Evolutionary conservation across 805 yeast species (phyloP).

Genomic region (Monosporozyma yasuniensis): DNA sequence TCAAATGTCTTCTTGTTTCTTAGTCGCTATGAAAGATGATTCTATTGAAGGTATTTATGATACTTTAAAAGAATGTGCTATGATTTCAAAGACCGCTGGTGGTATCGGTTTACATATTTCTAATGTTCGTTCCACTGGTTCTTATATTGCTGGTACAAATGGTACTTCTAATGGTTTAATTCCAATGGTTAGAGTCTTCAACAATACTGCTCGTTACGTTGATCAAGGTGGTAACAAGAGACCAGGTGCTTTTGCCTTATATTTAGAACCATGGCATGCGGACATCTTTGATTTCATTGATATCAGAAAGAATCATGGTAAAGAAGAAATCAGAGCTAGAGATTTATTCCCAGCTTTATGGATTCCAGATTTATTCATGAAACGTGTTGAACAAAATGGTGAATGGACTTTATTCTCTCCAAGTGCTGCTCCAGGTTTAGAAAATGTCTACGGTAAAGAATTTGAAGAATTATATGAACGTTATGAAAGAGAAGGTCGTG

Average conservation of each 20-base stretch:
- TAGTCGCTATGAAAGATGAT: slow-evolving; percentile 83
- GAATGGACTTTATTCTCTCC: slow-evolving; percentile 89
- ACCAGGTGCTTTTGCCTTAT: slow-evolving; percentile 92
- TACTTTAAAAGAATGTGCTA: slow-evolving; percentile 76
- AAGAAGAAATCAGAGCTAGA: slow-evolving; percentile 85
- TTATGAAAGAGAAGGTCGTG: slow-evolving; percentile 59
- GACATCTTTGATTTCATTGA: slow-evolving; percentile 81
- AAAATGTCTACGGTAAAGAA: slow-evolving; percentile 75
- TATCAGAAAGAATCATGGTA: slow-evolving; percentile 86
- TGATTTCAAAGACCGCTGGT: slow-evolving; percentile 88
- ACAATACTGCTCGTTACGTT: slow-evolving; percentile 90
- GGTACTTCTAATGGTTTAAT: slow-evolving; percentile 86
- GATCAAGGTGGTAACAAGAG: slow-evolving; percentile 97
- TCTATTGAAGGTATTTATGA: slow-evolving; percentile 90
- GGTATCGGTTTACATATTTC: slow-evolving; percentile 90
- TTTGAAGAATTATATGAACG: slow-evolving; percentile 58
- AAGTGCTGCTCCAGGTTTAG: slow-evolving; percentile 73
- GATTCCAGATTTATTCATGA: slow-evolving; percentile 91
- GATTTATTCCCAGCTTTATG: slow-evolving; percentile 86
- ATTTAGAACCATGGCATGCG: slow-evolving; percentile 93
- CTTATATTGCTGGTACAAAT: slow-evolving; percentile 81
- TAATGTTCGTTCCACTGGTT: slow-evolving; percentile 74
- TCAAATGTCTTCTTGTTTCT: slow-evolving; percentile 85
- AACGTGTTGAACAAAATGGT: slow-evolving; percentile 64
- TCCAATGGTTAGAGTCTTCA: slow-evolving; percentile 90